Evolutionary conservation across 495 filamentous ascomycete species (phyloP).

Genomic region (Aspergillus kassunensis): DNA sequence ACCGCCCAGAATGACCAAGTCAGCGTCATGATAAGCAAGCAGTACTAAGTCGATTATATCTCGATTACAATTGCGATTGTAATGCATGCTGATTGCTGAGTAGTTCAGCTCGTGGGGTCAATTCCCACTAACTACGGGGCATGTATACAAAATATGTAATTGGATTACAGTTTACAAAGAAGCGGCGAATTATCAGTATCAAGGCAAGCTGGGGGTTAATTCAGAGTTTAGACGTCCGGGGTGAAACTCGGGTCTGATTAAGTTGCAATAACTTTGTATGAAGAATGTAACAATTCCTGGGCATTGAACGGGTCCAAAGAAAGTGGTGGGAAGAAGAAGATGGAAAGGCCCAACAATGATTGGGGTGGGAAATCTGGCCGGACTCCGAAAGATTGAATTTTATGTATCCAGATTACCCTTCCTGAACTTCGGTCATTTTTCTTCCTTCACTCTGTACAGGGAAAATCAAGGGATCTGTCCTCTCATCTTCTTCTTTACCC

Average conservation of each 20-base stretch:
- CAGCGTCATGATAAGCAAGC: no score
- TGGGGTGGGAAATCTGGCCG: constrained; percentile 13
- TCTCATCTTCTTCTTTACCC: constrained; percentile 3
- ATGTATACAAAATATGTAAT: no score
- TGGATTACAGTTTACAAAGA: no score
- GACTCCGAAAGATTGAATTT: constrained; percentile 8
- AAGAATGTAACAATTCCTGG: not conserved
- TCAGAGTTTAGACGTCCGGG: no score
- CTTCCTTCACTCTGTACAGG: constrained; percentile 6
- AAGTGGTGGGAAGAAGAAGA: constrained; percentile 19
- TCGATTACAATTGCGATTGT: no score
- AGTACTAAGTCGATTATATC: no score
- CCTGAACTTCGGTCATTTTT: constrained; percentile 2
- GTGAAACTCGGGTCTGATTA: not conserved
- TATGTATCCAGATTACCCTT: not conserved
- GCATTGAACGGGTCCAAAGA: not conserved
- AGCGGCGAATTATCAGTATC: no score
- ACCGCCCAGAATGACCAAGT: no score
- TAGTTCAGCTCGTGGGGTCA: no score
- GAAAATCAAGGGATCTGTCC: constrained; percentile 2
- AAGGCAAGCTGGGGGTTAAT: no score
- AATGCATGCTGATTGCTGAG: no score
- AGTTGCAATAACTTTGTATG: not conserved
- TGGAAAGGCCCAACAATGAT: constrained; percentile 18
- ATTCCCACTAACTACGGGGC: no score